phyloP scores from a whole-genome alignment of 192 early-diverging fungal genomes.

The Chytriomyces sp. region DNA sequence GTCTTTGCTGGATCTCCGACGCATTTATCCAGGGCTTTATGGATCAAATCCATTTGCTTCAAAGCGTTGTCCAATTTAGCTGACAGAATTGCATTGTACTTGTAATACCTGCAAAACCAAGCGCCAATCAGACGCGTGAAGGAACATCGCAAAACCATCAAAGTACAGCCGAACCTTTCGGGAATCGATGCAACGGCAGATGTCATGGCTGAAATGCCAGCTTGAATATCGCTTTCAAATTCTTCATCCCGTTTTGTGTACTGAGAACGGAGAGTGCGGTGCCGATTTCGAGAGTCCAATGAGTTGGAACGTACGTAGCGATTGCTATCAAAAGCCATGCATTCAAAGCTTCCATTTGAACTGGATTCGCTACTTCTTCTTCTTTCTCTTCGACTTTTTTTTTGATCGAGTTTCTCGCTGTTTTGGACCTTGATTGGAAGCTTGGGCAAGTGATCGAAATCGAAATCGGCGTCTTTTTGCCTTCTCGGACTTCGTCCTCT shows the following conservation, averaged over 20 bases:
- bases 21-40: neutral
- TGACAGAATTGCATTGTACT: slow-evolving; percentile 31
- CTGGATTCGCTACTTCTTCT: neutral
- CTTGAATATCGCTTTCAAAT: slow-evolving; percentile 15
- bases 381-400: neutral
- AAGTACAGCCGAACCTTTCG: neutral
- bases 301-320: no score
- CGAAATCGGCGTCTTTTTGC: no score
- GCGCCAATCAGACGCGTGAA: no score
- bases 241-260: slow-evolving; percentile 2
- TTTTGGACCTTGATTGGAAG: neutral
- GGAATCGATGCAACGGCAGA: slow-evolving; percentile 28
- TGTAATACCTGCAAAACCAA: slow-evolving; percentile 20
- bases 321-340: neutral
- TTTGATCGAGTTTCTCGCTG: neutral
- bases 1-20: neutral
- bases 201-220: slow-evolving; percentile 30
- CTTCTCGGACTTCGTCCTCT: no score
- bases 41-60: neutral
- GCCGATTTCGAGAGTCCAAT: neutral
- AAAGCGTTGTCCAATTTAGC: slow-evolving; percentile 21
- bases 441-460: no score
- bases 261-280: neutral
- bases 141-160: no score
- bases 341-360: neutral